These are phyloP conservation scores for Leccinum fibrillosum DNA, from an alignment of 768 basidiomycete genomes.

Conservation along the genomic window DNA sequence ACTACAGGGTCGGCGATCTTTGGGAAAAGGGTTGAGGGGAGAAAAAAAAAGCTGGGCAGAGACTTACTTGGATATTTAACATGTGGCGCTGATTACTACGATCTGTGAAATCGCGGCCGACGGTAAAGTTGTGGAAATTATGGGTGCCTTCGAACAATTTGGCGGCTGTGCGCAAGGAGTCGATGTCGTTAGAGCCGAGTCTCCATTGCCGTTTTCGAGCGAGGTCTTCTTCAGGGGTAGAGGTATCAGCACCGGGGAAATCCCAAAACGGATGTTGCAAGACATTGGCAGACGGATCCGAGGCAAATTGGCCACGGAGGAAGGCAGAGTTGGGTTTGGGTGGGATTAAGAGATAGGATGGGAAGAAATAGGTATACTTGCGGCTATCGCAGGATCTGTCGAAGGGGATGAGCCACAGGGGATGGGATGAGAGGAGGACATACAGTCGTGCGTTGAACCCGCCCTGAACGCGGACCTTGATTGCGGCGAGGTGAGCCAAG, in stretches of 20 bases:
- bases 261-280: conserved; percentile 63
- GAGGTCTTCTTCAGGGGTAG: conserved; percentile 56
- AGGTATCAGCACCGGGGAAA: conserved; percentile 30
- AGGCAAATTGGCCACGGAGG: conserved; percentile 39
- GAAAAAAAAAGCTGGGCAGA: not conserved
- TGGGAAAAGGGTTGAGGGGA: not conserved
- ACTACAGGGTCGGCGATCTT: conserved; percentile 85
- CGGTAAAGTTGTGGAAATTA: conserved; percentile 98
- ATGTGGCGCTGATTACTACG: conserved; percentile 82
- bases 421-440: conserved; percentile 13
- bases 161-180: conserved; percentile 52
- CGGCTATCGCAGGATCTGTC: conserved; percentile 86
- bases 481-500: not conserved
- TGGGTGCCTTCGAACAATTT: conserved; percentile 81
- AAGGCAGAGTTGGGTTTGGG: conserved; percentile 76
- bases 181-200: conserved; percentile 49
- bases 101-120: conserved; percentile 82
- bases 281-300: conserved; percentile 11
- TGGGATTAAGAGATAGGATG: conserved; percentile 88
- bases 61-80: conserved; percentile 74
- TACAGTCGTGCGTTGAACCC: conserved; percentile 80
- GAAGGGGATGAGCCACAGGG: conserved; percentile 1
- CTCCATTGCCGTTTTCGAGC: conserved; percentile 73
- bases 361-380: conserved; percentile 97
- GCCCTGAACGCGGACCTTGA: conserved; percentile 67